These are phyloP conservation scores for Termitomyces sp. DNA, from an alignment of 768 basidiomycete genomes.

Conservation along the genomic window DNA sequence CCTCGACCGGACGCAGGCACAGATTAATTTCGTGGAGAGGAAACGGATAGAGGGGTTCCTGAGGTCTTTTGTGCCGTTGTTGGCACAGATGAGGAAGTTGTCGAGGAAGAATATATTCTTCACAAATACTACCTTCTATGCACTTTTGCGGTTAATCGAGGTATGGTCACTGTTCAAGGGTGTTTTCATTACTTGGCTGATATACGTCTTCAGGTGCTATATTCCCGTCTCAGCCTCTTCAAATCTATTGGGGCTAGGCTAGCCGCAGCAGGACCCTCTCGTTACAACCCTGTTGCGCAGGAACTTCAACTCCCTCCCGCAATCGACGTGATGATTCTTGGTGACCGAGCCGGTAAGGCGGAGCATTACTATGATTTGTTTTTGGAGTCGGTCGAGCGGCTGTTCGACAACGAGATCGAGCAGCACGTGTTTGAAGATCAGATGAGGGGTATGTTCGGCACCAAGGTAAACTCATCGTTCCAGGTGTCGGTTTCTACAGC, in stretches of 20 bases:
- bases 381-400: conserved; percentile 79
- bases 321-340: conserved; percentile 21
- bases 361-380: conserved; percentile 77
- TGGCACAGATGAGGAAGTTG: conserved; percentile 22
- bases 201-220: conserved; percentile 54
- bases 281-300: conserved; percentile 16
- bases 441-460: conserved; percentile 82
- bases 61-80: conserved; percentile 64
- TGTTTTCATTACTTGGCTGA: neutral
- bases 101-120: conserved; percentile 65
- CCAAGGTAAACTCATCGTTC: conserved; percentile 41
- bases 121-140: conserved; percentile 86
- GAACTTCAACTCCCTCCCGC: conserved; percentile 23
- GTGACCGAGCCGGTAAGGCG: conserved; percentile 36
- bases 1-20: conserved; percentile 81
- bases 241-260: conserved; percentile 59
- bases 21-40: conserved; percentile 65
- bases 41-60: conserved; percentile 80
- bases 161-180: conserved; percentile 35
- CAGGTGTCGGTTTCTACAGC: neutral
- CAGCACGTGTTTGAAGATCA: conserved; percentile 85
- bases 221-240: conserved; percentile 74
- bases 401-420: conserved; percentile 93
- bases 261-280: conserved; percentile 20
- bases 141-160: conserved; percentile 79